Conservation (phyloP, 805 yeast genomes). For the Wickerhamiella spandovensis region DNA sequence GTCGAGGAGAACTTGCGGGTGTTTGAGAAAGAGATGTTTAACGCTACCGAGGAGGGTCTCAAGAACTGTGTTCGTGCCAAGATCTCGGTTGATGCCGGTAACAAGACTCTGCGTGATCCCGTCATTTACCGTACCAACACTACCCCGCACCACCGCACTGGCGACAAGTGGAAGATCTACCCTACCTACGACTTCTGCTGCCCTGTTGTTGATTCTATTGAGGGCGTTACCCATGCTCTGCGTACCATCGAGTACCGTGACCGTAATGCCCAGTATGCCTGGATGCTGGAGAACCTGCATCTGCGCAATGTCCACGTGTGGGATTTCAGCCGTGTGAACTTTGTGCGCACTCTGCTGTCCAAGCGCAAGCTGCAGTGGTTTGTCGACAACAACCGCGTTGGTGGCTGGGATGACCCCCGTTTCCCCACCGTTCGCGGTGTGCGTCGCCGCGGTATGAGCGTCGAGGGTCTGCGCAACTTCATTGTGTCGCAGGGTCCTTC, state of each 20-base stretch:
- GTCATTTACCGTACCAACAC: constrained; percentile 94
- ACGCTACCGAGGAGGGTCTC: constrained; percentile 85
- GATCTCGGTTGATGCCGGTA: constrained; percentile 78
- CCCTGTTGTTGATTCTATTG: constrained; percentile 88
- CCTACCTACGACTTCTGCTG: constrained; percentile 99
- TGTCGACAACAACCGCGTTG: constrained; percentile 78
- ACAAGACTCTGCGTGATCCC: constrained; percentile 96
- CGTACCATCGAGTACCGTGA: constrained; percentile 98
- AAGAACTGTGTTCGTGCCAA: constrained; percentile 94
- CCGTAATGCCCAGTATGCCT: constrained; percentile 94
- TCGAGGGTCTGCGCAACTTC: constrained; percentile 91
- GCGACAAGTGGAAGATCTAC: constrained; percentile 83
- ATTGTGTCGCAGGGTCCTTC: constrained; percentile 96
- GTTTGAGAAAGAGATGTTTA: constrained; percentile 83
- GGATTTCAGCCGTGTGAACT: constrained; percentile 97
- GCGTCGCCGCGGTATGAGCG: constrained; percentile 98
- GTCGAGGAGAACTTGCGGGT: constrained; percentile 83
- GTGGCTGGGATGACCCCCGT: constrained; percentile 98
- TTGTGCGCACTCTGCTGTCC: constrained; percentile 85
- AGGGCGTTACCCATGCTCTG: constrained; percentile 95
- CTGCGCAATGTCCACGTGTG: constrained; percentile 91
- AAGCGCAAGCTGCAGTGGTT: constrained; percentile 99
- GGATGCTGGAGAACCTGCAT: constrained; percentile 74
- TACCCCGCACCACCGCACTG: constrained; percentile 97
- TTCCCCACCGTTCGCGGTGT: constrained; percentile 99